phyloP scores from a whole-genome alignment of 2,329 filamentous ascomycete species.

The Ceratocystis variospora region DNA sequence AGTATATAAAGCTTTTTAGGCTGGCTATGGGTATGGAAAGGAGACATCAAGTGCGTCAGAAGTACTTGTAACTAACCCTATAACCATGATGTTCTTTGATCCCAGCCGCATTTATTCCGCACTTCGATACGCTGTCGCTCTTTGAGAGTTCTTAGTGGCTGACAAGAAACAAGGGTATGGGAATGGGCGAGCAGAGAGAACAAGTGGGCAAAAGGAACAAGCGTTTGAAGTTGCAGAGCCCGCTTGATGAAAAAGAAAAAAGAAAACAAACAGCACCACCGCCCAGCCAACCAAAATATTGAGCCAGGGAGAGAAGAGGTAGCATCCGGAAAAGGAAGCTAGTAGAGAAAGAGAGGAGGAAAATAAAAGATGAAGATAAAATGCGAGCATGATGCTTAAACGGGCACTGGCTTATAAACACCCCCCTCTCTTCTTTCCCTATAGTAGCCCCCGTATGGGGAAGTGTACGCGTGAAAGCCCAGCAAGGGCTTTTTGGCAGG shows the following conservation, averaged over 20 bases:
- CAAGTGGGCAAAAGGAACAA: not conserved
- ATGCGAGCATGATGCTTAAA: too few species aligned
- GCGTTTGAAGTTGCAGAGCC: not conserved
- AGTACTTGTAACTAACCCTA: too few species aligned
- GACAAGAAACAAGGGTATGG: not conserved
- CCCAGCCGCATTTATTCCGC: too few species aligned
- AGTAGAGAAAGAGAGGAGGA: not conserved
- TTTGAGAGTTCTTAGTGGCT: too few species aligned
- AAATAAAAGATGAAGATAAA: not conserved
- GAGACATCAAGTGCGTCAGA: too few species aligned
- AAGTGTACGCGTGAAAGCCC: not conserved
- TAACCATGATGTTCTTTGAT: too few species aligned
- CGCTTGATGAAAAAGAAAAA: not conserved
- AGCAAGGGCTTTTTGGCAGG: not conserved
- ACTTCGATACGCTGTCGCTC: too few species aligned
- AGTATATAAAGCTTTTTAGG: too few species aligned
- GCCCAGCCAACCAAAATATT: too few species aligned
- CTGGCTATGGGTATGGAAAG: too few species aligned
- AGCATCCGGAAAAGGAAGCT: not conserved
- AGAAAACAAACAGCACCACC: not conserved
- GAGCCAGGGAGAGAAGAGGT: not conserved
- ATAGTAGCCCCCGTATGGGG: not conserved
- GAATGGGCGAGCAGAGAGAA: not conserved
- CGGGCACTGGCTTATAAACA: too few species aligned
- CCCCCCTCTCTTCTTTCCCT: not conserved